Conservation (phyloP, 2,329 filamentous ascomycete species). For the Aspergillus transmontanensis region DNA sequence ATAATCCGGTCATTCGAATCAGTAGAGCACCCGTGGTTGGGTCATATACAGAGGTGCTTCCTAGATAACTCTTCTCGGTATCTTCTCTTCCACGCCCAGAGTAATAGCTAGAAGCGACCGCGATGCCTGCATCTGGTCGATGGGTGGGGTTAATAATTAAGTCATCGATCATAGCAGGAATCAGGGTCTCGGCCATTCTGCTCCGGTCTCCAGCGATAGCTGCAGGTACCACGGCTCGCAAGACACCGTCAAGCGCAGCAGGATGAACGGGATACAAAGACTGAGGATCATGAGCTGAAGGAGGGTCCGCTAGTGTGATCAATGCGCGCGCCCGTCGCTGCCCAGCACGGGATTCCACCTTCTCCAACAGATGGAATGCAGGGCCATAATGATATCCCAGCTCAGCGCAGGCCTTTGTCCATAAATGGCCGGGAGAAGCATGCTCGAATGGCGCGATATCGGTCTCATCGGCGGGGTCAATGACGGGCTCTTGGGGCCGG, state of each 20-base stretch:
- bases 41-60: conserved; percentile 9
- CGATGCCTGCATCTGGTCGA: background rate
- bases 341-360: conserved; percentile 12
- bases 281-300: conserved; percentile 1
- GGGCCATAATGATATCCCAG: conserved; percentile 11
- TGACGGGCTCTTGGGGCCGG: conserved; percentile 3
- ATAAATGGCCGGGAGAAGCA: conserved; percentile 6
- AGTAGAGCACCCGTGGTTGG: conserved; percentile 8
- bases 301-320: conserved; percentile 8
- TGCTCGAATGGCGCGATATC: conserved; percentile 12
- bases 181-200: background rate
- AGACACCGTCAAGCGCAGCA: conserved; percentile 8
- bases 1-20: conserved; percentile 6
- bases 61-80: conserved; percentile 5
- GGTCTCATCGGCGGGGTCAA: background rate
- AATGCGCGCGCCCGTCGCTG: conserved; percentile 2
- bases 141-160: conserved; percentile 9
- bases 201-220: background rate
- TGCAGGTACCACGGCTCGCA: conserved; percentile 8
- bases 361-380: conserved; percentile 9
- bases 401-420: conserved; percentile 14
- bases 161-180: conserved; percentile 12
- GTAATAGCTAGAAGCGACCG: conserved; percentile 7
- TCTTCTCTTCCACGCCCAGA: conserved; percentile 7
- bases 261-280: conserved; percentile 11